These are phyloP conservation scores for Blastobotrys proliferans DNA, from an alignment of 1,139 yeast genomes.

Conservation along the genomic window DNA sequence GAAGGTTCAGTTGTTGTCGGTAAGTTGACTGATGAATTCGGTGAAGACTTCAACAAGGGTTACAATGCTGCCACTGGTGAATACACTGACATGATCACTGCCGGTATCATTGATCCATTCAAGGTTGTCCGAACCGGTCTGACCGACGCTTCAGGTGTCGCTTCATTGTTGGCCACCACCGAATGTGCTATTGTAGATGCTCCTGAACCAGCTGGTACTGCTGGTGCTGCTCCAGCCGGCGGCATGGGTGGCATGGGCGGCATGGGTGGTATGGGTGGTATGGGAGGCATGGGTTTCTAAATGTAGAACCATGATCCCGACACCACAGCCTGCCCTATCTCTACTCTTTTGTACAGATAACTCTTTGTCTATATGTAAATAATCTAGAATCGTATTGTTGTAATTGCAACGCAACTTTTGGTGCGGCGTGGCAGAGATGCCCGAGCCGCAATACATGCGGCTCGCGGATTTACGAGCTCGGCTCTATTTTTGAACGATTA, in stretches of 20 bases:
- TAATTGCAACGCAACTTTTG: too few relatives aligned
- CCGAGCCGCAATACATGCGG: too few relatives aligned
- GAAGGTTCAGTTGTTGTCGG: constrained; percentile 98
- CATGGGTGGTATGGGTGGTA: constrained; percentile 29
- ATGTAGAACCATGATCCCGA: not conserved
- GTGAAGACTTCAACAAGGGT: constrained; percentile 84
- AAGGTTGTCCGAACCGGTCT: constrained; percentile 97
- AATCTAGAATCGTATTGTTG: too few relatives aligned
- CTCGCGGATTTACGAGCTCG: too few relatives aligned
- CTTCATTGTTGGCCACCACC: constrained; percentile 95
- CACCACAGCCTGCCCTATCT: not conserved
- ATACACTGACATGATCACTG: constrained; percentile 92
- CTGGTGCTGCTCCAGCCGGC: constrained; percentile 57
- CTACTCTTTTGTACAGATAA: not conserved
- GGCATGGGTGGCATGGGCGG: constrained; percentile 63
- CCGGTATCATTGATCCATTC: constrained; percentile 99
- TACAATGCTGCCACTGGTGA: constrained; percentile 92
- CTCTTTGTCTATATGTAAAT: too few relatives aligned
- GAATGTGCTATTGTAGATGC: constrained; percentile 99
- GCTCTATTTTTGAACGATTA: too few relatives aligned
- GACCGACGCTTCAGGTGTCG: constrained; percentile 97
- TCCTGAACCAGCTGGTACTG: constrained; percentile 79
- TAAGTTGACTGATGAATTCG: constrained; percentile 78
- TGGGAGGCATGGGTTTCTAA: constrained; percentile 14
- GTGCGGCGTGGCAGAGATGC: too few relatives aligned